Conservation (phyloP, 257 asterid species). For the Scutellaria minor region DNA sequence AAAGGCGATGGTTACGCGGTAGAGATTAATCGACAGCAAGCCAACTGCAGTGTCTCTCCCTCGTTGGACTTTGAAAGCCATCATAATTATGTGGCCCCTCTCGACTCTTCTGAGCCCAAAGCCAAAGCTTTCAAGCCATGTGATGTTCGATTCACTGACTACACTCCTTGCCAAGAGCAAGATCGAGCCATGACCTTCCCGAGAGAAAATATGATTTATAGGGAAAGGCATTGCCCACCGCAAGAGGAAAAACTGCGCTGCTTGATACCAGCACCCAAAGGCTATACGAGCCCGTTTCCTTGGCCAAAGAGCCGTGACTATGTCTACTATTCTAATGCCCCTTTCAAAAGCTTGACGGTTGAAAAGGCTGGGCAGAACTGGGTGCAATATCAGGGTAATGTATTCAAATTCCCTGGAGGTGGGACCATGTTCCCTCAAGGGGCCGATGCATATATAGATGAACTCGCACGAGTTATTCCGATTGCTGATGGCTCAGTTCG, state of each 20-base stretch:
- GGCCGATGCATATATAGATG: conserved; percentile 85
- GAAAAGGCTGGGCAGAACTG: conserved; percentile 91
- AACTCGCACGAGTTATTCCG: conserved; percentile 78
- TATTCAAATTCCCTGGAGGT: conserved; percentile 93
- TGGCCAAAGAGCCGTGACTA: conserved; percentile 98
- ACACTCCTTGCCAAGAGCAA: conserved; percentile 97
- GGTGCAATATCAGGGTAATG: conserved; percentile 83
- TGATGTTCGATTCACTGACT: conserved; percentile 60
- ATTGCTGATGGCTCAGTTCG: conserved; percentile 72
- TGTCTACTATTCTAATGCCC: conserved; percentile 82
- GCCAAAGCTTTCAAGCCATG: conserved; percentile 66
- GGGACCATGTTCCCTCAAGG: conserved; percentile 98
- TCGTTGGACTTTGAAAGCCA: conserved; percentile 77
- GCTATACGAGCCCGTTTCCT: conserved; percentile 81
- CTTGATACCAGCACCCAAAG: conserved; percentile 85
- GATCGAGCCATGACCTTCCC: conserved; percentile 93
- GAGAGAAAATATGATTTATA: conserved; percentile 80
- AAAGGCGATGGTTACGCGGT: conserved; percentile 72
- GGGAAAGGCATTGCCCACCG: conserved; percentile 94
- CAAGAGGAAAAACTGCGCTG: conserved; percentile 73
- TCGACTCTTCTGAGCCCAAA: conserved; percentile 65
- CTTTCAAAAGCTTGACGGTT: conserved; percentile 83
- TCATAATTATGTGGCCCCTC: conserved; percentile 60
- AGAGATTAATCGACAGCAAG: conserved; percentile 59
- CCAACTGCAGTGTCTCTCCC: conserved; percentile 61